Evolutionary conservation across 2,329 filamentous ascomycete genomes (phyloP).

Genomic region (Ophiocordyceps camponoti-rufipedis): DNA sequence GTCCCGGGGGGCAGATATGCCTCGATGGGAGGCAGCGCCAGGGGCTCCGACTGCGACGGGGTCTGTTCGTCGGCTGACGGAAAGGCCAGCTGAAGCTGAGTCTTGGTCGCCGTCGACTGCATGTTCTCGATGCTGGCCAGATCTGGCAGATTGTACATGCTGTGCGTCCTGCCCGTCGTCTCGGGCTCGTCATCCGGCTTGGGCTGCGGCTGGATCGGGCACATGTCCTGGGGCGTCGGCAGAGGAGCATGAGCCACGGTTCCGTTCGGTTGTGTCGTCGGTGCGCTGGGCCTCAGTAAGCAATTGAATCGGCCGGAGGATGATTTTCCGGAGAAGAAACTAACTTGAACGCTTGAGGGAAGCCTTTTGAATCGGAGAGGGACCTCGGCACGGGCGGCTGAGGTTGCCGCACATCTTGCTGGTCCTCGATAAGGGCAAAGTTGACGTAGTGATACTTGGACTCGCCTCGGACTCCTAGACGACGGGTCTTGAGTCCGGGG

Average conservation of each 20-base stretch:
- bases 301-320: background rate
- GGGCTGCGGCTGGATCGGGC: conserved; percentile 5
- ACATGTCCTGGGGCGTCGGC: conserved; percentile 11
- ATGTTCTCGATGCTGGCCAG: conserved; percentile 39
- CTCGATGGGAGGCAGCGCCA: conserved; percentile 73
- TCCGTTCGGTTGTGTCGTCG: conserved; percentile 13
- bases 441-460: conserved; percentile 95
- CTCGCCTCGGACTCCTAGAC: conserved; percentile 83
- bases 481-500: conserved; percentile 79
- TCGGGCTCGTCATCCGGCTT: conserved; percentile 1
- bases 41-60: conserved; percentile 41
- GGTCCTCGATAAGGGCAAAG: conserved; percentile 41
- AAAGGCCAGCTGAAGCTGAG: conserved; percentile 41
- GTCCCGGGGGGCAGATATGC: conserved; percentile 65
- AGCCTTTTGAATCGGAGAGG: conserved; percentile 27
- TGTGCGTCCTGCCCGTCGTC: conserved; percentile 14
- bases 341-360: conserved; percentile 33
- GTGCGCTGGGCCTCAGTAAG: conserved; percentile 15
- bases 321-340: conserved; percentile 4
- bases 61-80: conserved; percentile 34
- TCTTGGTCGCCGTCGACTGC: conserved; percentile 37
- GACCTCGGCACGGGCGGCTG: conserved; percentile 26
- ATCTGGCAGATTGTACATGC: conserved; percentile 42
- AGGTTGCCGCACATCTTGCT: conserved; percentile 26
- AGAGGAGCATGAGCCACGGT: conserved; percentile 9